Conservation (phyloP, 208 protist species). For the Leishmania lainsoni region DNA sequence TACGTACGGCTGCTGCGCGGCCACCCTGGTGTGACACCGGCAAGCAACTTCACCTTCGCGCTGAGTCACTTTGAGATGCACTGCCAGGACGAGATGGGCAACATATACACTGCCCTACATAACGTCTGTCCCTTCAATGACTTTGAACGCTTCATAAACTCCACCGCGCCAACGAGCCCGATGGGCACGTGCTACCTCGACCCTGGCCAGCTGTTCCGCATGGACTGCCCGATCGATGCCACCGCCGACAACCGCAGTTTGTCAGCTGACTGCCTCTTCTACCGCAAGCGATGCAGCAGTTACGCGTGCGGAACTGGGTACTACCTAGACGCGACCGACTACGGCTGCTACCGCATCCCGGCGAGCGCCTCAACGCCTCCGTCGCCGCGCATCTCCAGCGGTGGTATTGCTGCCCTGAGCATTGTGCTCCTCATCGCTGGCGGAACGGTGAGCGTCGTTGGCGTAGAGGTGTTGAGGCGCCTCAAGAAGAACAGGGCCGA, state of each 20-base stretch:
- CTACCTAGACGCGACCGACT: conserved; percentile 36
- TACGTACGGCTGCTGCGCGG: conserved; percentile 57
- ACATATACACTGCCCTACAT: conserved; percentile 36
- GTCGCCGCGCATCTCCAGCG: conserved; percentile 17
- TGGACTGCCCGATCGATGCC: conserved; percentile 40
- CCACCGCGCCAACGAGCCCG: conserved; percentile 42
- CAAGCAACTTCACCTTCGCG: conserved; percentile 39
- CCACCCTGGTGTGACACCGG: conserved; percentile 47
- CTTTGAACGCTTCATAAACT: conserved; percentile 58
- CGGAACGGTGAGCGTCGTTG: conserved; percentile 11
- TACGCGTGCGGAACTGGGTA: conserved; percentile 49
- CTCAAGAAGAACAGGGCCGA: conserved; percentile 12
- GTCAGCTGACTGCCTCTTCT: conserved; percentile 38
- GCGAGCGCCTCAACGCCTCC: neutral
- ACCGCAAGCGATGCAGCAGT: conserved; percentile 45
- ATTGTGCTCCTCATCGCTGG: conserved; percentile 28
- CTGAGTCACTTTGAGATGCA: conserved; percentile 41
- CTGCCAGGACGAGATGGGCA: conserved; percentile 44
- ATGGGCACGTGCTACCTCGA: conserved; percentile 68
- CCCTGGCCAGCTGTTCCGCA: conserved; percentile 32
- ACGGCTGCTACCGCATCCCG: conserved; percentile 34
- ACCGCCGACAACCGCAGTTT: conserved; percentile 13
- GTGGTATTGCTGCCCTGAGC: conserved; percentile 25
- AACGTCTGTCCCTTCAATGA: conserved; percentile 61
- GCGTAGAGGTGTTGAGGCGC: conserved; percentile 17